Conservation (phyloP, 1,284 basidiomycete species). For the Malassezia nana region DNA sequence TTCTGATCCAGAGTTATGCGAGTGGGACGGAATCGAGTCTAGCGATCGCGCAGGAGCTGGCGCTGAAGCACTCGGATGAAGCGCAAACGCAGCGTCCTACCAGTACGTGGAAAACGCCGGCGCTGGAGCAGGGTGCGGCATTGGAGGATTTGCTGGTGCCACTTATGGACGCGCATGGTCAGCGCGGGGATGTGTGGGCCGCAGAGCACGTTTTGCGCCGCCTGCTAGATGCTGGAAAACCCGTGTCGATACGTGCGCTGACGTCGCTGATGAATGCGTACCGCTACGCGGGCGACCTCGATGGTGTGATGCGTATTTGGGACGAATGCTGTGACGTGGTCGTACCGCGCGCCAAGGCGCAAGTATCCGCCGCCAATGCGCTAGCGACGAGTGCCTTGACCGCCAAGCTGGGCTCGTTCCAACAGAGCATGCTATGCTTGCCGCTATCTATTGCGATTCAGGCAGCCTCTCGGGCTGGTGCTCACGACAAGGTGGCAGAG, state of each 20-base stretch:
- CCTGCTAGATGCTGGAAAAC: conserved; percentile 54
- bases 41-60: conserved; percentile 26
- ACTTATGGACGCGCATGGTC: conserved; percentile 58
- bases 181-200: conserved; percentile 53
- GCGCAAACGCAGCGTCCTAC: not conserved
- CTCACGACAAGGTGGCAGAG: conserved; percentile 61
- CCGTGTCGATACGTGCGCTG: conserved; percentile 58
- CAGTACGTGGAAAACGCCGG: not conserved
- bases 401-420: conserved; percentile 17
- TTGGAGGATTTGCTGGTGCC: conserved; percentile 56
- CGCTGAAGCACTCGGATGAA: conserved; percentile 19
- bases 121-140: conserved; percentile 18
- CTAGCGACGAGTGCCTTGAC: not conserved
- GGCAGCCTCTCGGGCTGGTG: conserved; percentile 47
- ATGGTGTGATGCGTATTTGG: conserved; percentile 61
- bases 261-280: conserved; percentile 67
- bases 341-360: not conserved
- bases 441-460: conserved; percentile 79
- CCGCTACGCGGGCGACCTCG: conserved; percentile 57
- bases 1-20: conserved; percentile 52
- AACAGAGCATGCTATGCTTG: conserved; percentile 59
- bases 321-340: conserved; percentile 58
- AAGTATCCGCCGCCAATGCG: not conserved
- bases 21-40: conserved; percentile 26
- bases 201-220: conserved; percentile 58